Evolutionary conservation across 2,329 filamentous ascomycete genomes (phyloP).

Genomic region (Leptographium wingfieldii): DNA sequence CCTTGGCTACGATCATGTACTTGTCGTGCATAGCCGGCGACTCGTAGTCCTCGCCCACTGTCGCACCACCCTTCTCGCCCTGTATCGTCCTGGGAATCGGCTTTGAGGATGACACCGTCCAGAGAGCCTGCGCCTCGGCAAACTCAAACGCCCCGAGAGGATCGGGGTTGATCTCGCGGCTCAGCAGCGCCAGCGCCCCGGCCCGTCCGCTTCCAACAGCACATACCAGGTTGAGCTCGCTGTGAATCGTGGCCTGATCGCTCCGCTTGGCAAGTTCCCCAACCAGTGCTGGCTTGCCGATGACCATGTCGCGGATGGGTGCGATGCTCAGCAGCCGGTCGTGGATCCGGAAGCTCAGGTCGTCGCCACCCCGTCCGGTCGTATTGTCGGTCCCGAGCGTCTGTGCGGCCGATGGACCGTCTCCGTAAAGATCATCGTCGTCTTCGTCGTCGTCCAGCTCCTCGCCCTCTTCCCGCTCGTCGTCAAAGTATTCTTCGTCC

Average conservation of each 20-base stretch:
- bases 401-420: conserved; percentile 28
- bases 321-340: conserved; percentile 68
- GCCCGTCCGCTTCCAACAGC: conserved; percentile 52
- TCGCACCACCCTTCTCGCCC: conserved; percentile 34
- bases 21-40: conserved; percentile 55
- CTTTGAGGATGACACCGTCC: conserved; percentile 65
- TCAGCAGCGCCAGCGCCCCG: conserved; percentile 62
- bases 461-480: conserved; percentile 33
- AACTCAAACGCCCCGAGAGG: conserved; percentile 59
- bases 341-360: conserved; percentile 62
- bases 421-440: conserved; percentile 53
- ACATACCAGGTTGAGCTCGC: conserved; percentile 46
- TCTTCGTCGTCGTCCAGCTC: conserved; percentile 45
- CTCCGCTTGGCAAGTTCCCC: conserved; percentile 29
- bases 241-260: conserved; percentile 33
- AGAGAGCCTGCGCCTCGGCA: conserved; percentile 61
- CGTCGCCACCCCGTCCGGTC: conserved; percentile 35
- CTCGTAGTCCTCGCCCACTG: conserved; percentile 42
- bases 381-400: background rate
- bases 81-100: conserved; percentile 49
- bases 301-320: conserved; percentile 62
- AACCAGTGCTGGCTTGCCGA: conserved; percentile 43
- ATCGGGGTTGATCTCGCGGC: conserved; percentile 62
- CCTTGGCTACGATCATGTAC: conserved; percentile 73
- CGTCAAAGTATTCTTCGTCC: conserved; percentile 34